Evolutionary conservation across 148 eudicot species (phyloP).

Genomic region (Rhododendron simsii): DNA sequence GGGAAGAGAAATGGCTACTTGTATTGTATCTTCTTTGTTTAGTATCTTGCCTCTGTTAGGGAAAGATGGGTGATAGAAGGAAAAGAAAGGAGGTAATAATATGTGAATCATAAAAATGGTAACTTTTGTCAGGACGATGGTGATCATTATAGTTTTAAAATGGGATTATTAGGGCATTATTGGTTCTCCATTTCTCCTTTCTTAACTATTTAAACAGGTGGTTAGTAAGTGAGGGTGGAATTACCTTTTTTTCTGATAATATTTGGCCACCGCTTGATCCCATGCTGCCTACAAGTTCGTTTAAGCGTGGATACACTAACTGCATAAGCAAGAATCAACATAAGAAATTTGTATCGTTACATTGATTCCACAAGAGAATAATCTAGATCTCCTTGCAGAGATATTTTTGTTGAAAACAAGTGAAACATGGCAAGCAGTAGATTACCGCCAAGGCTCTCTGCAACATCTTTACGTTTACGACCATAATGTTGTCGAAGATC

Average conservation of each 20-base stretch:
- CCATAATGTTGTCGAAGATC: neutral
- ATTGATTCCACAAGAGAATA: neutral
- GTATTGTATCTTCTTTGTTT: too few species aligned
- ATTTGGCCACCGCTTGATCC: slow-evolving; percentile 79
- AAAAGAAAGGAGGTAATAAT: too few species aligned
- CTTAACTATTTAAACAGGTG: neutral
- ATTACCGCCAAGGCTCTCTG: neutral
- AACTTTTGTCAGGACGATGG: too few species aligned
- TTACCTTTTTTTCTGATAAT: slow-evolving; percentile 61
- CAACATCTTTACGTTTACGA: neutral
- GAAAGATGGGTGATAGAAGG: too few species aligned
- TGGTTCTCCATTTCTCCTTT: neutral
- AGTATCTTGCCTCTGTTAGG: too few species aligned
- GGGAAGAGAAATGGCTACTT: too few species aligned
- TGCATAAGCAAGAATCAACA: slow-evolving; percentile 22
- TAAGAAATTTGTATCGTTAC: neutral
- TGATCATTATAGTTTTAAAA: neutral
- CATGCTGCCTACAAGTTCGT: slow-evolving; percentile 71
- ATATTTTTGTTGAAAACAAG: neutral
- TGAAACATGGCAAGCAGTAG: neutral
- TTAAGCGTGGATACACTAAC: slow-evolving; percentile 89
- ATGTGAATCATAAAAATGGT: too few species aligned
- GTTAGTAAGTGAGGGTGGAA: slow-evolving; percentile 39
- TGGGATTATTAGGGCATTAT: neutral
- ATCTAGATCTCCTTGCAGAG: neutral